Evolutionary conservation across 371 early-diverging fungal species (phyloP).

Genomic region (Quaeritorhiza haematococci): DNA sequence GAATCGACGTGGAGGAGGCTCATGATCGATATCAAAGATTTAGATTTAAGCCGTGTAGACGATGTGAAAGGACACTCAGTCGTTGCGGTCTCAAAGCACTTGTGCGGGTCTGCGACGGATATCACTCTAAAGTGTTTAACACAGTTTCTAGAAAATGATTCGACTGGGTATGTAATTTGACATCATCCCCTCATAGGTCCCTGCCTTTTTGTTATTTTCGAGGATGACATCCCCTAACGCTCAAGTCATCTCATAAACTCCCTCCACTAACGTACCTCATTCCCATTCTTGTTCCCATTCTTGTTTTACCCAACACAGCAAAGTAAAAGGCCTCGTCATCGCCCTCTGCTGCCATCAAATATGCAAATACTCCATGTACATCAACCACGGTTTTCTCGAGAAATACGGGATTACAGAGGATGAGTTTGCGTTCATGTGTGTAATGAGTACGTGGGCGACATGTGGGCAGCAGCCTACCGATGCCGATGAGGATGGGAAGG

Average conservation of each 20-base stretch:
- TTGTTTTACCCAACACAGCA: too few species aligned
- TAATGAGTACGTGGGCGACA: conserved; percentile 29
- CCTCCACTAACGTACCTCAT: too few species aligned
- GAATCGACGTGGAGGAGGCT: conserved; percentile 47
- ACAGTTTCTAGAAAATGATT: too few species aligned
- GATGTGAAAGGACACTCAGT: conserved; percentile 37
- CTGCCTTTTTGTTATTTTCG: too few species aligned
- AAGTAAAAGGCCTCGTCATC: conserved; percentile 68
- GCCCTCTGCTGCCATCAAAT: conserved; percentile 90
- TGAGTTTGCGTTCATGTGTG: conserved; percentile 48
- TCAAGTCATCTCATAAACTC: too few species aligned
- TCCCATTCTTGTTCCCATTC: too few species aligned
- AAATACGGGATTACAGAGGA: conserved; percentile 39
- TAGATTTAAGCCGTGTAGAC: conserved; percentile 51
- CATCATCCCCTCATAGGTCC: too few species aligned
- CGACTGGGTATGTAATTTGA: too few species aligned
- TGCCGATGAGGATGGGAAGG: conserved; percentile 7
- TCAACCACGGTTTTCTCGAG: conserved; percentile 58
- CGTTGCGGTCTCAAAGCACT: conserved; percentile 79
- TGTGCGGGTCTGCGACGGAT: conserved; percentile 92
- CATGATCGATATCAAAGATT: conserved; percentile 78
- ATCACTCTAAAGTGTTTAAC: conserved; percentile 66
- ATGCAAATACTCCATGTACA: conserved; percentile 74
- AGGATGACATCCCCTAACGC: too few species aligned
- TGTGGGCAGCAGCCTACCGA: conserved; percentile 15